Conservation (phyloP, 208 protist species). For the Leishmania aethiopica region DNA sequence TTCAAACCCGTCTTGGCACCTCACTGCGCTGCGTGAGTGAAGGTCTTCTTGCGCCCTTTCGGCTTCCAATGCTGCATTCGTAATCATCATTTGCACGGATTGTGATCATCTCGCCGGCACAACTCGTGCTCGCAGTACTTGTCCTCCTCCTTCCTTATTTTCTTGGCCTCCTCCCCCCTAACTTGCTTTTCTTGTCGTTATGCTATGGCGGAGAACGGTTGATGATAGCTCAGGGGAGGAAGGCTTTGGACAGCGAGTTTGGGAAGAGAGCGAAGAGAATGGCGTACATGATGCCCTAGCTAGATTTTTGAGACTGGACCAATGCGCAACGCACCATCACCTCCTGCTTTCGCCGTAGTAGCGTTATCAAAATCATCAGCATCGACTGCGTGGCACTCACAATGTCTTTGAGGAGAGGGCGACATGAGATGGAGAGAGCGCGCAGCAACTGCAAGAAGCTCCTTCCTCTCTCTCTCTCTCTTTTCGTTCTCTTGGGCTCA, state of each 20-base stretch:
- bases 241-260: background rate
- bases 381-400: background rate
- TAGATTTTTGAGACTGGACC: background rate
- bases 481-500: background rate
- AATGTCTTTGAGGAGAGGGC: background rate
- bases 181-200: background rate
- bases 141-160: background rate
- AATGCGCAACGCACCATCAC: background rate
- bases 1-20: background rate
- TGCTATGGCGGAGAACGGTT: background rate
- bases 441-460: background rate
- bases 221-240: too few species aligned
- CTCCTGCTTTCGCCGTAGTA: background rate
- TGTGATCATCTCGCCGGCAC: background rate
- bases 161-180: too few species aligned
- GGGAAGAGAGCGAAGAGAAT: background rate
- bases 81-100: background rate
- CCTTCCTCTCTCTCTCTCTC: background rate
- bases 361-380: background rate
- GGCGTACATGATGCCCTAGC: background rate
- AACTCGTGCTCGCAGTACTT: background rate
- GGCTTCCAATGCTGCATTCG: background rate
- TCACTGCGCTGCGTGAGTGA: background rate
- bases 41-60: background rate
- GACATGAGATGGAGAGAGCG: background rate